These are phyloP conservation scores for Colletotrichum costaricense DNA, from an alignment of 2,329 filamentous ascomycete genomes.

Conservation along the genomic window DNA sequence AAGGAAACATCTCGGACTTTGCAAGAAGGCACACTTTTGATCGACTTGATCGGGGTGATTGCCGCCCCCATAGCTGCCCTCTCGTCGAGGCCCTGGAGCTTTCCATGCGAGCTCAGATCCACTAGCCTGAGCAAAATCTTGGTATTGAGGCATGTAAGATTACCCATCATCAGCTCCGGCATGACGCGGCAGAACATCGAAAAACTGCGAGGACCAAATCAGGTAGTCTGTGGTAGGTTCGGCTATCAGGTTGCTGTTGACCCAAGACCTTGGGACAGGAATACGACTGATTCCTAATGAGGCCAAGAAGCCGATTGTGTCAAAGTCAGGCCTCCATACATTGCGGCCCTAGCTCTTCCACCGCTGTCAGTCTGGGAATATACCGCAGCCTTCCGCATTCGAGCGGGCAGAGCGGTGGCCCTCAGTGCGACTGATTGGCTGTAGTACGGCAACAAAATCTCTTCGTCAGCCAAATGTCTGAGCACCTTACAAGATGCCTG, in stretches of 20 bases:
- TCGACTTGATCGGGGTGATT: background rate
- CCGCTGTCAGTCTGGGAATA: background rate
- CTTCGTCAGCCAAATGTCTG: background rate
- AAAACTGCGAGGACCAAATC: background rate
- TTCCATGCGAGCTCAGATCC: background rate
- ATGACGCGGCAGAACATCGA: background rate
- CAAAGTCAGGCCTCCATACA: background rate
- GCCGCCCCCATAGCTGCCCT: background rate
- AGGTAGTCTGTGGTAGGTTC: background rate
- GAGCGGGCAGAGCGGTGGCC: no score
- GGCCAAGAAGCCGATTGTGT: background rate
- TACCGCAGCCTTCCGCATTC: background rate
- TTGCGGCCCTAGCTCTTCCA: background rate
- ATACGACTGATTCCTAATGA: background rate
- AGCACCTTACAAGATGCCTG: background rate
- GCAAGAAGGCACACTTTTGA: background rate
- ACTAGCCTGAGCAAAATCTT: background rate
- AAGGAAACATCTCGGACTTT: background rate
- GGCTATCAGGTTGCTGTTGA: no score
- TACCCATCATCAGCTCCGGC: background rate
- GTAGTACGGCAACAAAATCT: background rate
- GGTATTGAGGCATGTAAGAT: conserved; percentile 9
- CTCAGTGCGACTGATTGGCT: background rate
- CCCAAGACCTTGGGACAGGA: no score
- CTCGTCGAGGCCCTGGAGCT: no score